phyloP scores from a whole-genome alignment of 768 basidiomycete species.

The Cystofilobasidium bisporidii region DNA sequence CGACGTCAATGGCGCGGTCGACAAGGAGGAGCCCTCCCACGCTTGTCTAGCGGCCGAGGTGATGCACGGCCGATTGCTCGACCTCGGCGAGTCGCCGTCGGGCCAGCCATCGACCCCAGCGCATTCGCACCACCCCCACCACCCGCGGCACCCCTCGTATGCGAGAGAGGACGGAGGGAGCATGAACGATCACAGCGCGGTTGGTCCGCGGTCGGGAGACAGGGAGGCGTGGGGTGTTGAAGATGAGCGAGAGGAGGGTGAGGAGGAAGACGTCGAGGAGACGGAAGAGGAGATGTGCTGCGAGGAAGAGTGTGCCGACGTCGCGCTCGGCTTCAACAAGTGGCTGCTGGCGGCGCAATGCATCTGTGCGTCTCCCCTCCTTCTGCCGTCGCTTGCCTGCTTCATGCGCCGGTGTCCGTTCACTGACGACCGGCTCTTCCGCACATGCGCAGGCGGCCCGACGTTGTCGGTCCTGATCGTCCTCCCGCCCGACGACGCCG shows the following conservation, averaged over 20 bases:
- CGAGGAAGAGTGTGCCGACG: slow-evolving; percentile 16
- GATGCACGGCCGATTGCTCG: slow-evolving; percentile 13
- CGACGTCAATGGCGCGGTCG: not conserved
- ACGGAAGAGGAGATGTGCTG: slow-evolving; percentile 1
- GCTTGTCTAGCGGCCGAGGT: not conserved
- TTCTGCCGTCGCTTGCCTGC: too few species aligned
- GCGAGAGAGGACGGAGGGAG: too few species aligned
- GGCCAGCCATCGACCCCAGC: not conserved
- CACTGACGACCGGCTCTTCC: slow-evolving; percentile 25
- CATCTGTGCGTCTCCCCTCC: slow-evolving; percentile 35
- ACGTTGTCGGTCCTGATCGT: not conserved
- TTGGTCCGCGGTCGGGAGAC: too few species aligned
- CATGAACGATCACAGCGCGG: too few species aligned
- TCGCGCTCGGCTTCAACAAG: slow-evolving; percentile 42
- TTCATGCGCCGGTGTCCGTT: not conserved
- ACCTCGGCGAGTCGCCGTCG: slow-evolving; percentile 15
- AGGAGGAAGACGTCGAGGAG: slow-evolving; percentile 9
- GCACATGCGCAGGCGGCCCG: not conserved
- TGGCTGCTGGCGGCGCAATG: slow-evolving; percentile 81
- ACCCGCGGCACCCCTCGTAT: not conserved
- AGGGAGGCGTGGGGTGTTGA: too few species aligned
- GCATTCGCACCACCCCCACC: not conserved
- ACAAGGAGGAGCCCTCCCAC: not conserved
- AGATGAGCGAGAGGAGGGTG: slow-evolving; percentile 30
- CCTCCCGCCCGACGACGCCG: not conserved